Percentiles rank a stretch among this genome's conserved stretches.
These are phyloP conservation scores for Rutstroemia sp. DNA, from an alignment of 2,329 filamentous ascomycete genomes.

Conservation along the genomic window DNA sequence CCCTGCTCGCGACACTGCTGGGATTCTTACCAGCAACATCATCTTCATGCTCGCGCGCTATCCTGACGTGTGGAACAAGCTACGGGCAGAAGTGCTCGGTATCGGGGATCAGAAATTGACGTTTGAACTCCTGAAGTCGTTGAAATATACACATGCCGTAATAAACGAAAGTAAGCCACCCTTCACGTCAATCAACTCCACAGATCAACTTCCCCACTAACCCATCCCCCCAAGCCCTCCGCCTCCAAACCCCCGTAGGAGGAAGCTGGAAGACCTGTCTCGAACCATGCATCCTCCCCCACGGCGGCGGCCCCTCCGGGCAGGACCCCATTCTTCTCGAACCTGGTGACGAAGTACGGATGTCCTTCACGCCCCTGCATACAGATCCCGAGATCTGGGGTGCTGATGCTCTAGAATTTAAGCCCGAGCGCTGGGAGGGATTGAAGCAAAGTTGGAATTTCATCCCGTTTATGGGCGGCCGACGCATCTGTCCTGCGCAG, in stretches of 20 bases:
- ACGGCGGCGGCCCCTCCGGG: conserved; percentile 29
- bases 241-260: conserved; percentile 31
- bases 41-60: conserved; percentile 22
- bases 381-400: conserved; percentile 34
- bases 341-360: conserved; percentile 19
- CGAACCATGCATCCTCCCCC: conserved; percentile 24
- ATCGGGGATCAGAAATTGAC: conserved; percentile 33
- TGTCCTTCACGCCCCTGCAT: conserved; percentile 7
- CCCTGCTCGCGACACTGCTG: conserved; percentile 36
- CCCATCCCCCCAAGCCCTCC: conserved; percentile 16
- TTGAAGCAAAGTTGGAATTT: conserved; percentile 35
- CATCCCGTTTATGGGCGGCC: conserved; percentile 64
- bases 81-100: conserved; percentile 22
- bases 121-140: conserved; percentile 40
- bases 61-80: conserved; percentile 26
- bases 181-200: too few relatives aligned
- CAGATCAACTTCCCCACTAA: too few relatives aligned
- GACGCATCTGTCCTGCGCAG: conserved; percentile 60
- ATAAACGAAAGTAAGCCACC: conserved; percentile 44
- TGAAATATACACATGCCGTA: conserved; percentile 47
- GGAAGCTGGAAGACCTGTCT: not conserved
- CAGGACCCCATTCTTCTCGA: conserved; percentile 18
- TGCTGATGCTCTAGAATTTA: conserved; percentile 31
- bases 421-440: conserved; percentile 34
- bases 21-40: conserved; percentile 29